Percentiles rank a stretch among this genome's conserved stretches.
Conservation (phyloP, 208 protist genomes). For the Wallacemonas rigidus region DNA sequence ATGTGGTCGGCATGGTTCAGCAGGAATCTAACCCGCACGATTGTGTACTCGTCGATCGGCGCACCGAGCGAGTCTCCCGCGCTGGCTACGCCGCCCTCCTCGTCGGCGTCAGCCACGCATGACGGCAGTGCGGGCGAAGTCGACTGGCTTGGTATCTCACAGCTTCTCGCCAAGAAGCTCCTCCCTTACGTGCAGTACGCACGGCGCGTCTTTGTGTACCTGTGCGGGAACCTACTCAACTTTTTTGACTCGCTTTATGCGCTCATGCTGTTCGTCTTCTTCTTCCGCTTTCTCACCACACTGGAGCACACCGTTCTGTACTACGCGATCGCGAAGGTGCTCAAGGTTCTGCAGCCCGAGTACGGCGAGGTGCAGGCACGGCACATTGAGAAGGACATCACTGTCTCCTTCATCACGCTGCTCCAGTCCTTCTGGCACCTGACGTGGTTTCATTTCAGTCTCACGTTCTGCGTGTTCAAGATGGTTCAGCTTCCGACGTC, state of each 20-base stretch:
- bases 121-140: constrained; percentile 12
- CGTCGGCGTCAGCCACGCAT: too few species aligned
- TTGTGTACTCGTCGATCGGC: constrained; percentile 6
- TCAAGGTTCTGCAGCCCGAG: constrained; percentile 46
- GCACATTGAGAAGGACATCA: constrained; percentile 74
- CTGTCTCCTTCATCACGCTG: constrained; percentile 56
- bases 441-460: constrained; percentile 74
- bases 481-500: constrained; percentile 44
- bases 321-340: constrained; percentile 64
- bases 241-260: constrained; percentile 70
- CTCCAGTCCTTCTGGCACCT: constrained; percentile 77
- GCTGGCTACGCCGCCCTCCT: neutral
- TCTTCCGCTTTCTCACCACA: constrained; percentile 61
- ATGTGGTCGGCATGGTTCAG: constrained; percentile 17
- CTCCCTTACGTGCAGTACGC: constrained; percentile 40
- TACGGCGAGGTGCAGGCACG: constrained; percentile 53
- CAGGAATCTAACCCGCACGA: constrained; percentile 10
- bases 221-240: constrained; percentile 46
- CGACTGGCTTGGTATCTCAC: constrained; percentile 43
- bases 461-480: constrained; percentile 63
- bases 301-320: constrained; percentile 77
- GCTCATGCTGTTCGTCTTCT: constrained; percentile 57
- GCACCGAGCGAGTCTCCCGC: neutral
- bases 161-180: constrained; percentile 32
- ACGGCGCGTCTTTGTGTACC: constrained; percentile 13